phyloP scores from a whole-genome alignment of 257 asterid species.

The Orobanche coerulescens region DNA sequence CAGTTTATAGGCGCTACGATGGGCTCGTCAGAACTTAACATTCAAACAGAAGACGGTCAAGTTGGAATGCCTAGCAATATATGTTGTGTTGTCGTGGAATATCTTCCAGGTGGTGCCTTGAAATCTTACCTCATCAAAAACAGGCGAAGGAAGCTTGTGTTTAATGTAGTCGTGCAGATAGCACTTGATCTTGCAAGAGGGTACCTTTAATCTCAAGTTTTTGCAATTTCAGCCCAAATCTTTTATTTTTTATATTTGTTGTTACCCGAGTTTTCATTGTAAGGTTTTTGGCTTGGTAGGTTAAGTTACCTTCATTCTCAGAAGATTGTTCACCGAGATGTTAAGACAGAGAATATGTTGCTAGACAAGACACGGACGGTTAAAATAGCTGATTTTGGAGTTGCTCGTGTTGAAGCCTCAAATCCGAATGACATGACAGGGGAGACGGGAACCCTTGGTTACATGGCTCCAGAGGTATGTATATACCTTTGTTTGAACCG shows the following conservation, averaged over 20 bases:
- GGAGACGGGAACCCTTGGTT: slow-evolving; percentile 86
- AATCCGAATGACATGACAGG: slow-evolving; percentile 91
- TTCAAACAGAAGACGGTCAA: slow-evolving; percentile 74
- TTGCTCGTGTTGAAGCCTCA: slow-evolving; percentile 86
- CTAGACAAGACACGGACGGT: slow-evolving; percentile 67
- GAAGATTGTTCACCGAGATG: slow-evolving; percentile 83
- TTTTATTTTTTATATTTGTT: not conserved
- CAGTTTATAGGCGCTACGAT: slow-evolving; percentile 86
- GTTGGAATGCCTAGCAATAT: slow-evolving; percentile 78
- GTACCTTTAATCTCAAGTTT: slow-evolving; percentile 28
- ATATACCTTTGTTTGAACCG: too few relatives aligned
- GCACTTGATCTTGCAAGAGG: slow-evolving; percentile 89
- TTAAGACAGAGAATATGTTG: slow-evolving; percentile 82
- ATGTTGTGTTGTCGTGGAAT: slow-evolving; percentile 80
- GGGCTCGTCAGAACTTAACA: slow-evolving; percentile 72
- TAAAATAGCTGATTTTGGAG: slow-evolving; percentile 83
- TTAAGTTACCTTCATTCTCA: slow-evolving; percentile 76
- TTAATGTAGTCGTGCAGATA: slow-evolving; percentile 73
- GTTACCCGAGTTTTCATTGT: not conserved
- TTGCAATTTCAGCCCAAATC: not conserved
- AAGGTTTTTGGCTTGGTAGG: slow-evolving; percentile 39
- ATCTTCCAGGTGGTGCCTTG: slow-evolving; percentile 80
- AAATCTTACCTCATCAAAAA: slow-evolving; percentile 71
- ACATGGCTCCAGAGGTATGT: slow-evolving; percentile 90
- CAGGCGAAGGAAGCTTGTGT: slow-evolving; percentile 68